A percentile compares a stretch with the other conserved stretches of the same genome.
phyloP scores from a whole-genome alignment of 2,329 filamentous ascomycete species.

The Fusarium napiforme region DNA sequence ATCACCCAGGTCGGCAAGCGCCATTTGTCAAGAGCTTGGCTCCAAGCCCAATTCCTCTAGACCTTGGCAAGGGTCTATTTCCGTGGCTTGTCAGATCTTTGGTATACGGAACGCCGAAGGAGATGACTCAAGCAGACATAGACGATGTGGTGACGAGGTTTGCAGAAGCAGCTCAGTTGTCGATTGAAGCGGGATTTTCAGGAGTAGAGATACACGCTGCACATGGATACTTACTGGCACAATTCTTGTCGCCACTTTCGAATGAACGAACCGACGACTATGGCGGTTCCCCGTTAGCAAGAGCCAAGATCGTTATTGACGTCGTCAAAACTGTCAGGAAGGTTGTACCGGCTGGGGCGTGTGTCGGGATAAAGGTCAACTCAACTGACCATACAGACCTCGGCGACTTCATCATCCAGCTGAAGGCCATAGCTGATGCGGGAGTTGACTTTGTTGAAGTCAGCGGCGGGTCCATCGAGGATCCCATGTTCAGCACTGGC shows the following conservation, averaged over 20 bases:
- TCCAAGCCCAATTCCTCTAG: neutral
- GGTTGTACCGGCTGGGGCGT: neutral
- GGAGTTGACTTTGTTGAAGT: slow-evolving; percentile 5
- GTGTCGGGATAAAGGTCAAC: neutral
- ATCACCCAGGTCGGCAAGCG: neutral
- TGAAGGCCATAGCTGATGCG: neutral
- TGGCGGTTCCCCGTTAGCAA: neutral
- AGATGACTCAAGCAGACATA: neutral
- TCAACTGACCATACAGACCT: neutral
- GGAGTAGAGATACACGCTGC: neutral
- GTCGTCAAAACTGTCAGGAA: neutral
- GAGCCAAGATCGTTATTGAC: neutral
- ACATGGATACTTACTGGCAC: neutral
- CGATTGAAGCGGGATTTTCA: fast-evolving
- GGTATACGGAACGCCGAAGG: neutral
- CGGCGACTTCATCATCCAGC: neutral
- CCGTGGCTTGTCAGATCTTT: neutral
- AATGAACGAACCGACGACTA: neutral
- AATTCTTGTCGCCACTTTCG: neutral
- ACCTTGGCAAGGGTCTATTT: neutral
- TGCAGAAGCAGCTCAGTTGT: neutral
- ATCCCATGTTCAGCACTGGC: neutral
- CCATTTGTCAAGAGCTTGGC: neutral
- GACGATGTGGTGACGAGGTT: neutral
- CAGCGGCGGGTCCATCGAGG: slow-evolving; percentile 3